Conservation (phyloP, 768 basidiomycete species). For the Termitomyces sp. region DNA sequence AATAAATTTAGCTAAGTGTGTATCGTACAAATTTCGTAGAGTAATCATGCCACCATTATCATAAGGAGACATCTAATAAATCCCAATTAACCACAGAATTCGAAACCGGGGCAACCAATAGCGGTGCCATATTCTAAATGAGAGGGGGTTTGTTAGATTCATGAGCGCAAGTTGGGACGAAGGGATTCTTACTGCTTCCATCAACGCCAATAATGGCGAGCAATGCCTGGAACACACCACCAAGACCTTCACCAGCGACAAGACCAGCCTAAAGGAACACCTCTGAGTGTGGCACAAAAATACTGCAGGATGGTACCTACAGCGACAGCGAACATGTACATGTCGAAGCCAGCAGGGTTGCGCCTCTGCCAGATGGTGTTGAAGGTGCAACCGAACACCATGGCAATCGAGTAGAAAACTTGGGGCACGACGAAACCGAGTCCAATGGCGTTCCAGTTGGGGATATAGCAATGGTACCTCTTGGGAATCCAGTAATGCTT, state of each 20-base stretch:
- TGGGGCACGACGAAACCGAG: constrained; percentile 54
- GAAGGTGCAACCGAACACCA: constrained; percentile 43
- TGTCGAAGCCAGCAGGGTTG: constrained; percentile 41
- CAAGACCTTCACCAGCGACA: constrained; percentile 58
- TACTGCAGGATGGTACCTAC: constrained; percentile 20
- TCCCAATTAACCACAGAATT: constrained; percentile 44
- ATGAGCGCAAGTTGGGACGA: neutral
- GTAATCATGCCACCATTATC: neutral
- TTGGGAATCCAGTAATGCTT: constrained; percentile 45
- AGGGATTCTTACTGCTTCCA: constrained; percentile 33
- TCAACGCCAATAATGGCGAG: constrained; percentile 49
- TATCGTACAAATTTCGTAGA: neutral
- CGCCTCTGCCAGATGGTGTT: constrained; percentile 46
- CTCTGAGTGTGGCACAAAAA: neutral
- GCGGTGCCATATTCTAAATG: constrained; percentile 40
- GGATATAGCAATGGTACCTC: constrained; percentile 45
- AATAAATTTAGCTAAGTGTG: neutral
- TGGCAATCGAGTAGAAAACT: constrained; percentile 46
- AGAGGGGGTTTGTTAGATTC: neutral
- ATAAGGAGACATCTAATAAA: neutral
- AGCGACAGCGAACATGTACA: constrained; percentile 57
- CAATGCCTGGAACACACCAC: constrained; percentile 57
- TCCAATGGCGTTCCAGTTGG: constrained; percentile 55
- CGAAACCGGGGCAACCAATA: constrained; percentile 49
- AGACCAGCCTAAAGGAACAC: constrained; percentile 34